These are phyloP conservation scores for Adansonia gregorii DNA, from an alignment of 441 rosid species.

Conservation along the genomic window DNA sequence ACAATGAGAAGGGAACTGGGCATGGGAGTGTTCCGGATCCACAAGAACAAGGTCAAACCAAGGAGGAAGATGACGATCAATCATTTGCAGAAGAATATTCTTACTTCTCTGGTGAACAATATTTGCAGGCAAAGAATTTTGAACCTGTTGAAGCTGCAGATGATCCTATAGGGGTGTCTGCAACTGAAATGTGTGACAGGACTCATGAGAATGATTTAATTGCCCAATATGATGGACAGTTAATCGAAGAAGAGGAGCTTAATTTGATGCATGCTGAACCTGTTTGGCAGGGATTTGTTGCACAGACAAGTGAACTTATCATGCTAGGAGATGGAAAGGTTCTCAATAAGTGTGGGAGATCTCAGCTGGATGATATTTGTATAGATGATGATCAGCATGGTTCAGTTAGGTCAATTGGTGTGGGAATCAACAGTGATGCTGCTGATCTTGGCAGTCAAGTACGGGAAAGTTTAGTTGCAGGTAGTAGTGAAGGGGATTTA, in stretches of 20 bases:
- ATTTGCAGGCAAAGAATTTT: conserved; percentile 62
- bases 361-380: conserved; percentile 60
- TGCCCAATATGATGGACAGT: conserved; percentile 72
- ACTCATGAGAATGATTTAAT: conserved; percentile 63
- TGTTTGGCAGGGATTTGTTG: conserved; percentile 94
- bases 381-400: conserved; percentile 86
- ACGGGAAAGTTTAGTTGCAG: conserved; percentile 87
- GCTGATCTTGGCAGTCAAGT: conserved; percentile 89
- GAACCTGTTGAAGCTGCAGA: conserved; percentile 71
- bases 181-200: conserved; percentile 64
- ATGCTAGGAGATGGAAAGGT: conserved; percentile 65
- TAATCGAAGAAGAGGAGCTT: conserved; percentile 85
- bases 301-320: conserved; percentile 71
- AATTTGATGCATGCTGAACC: conserved; percentile 77
- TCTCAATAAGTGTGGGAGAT: conserved; percentile 49
- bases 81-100: conserved; percentile 94
- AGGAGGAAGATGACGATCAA: conserved; percentile 87
- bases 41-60: conserved; percentile 62
- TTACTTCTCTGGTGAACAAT: conserved; percentile 83
- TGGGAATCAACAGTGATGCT: conserved; percentile 85
- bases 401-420: conserved; percentile 95
- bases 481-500: conserved; percentile 82
- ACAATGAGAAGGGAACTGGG: conserved; percentile 86
- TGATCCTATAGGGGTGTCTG: conserved; percentile 64
- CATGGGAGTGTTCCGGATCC: conserved; percentile 77